Evolutionary conservation across 345 rosid species (phyloP), one percentile per base, ranked within the genome.

Genomic region (Dovyalis caffra): DNA sequence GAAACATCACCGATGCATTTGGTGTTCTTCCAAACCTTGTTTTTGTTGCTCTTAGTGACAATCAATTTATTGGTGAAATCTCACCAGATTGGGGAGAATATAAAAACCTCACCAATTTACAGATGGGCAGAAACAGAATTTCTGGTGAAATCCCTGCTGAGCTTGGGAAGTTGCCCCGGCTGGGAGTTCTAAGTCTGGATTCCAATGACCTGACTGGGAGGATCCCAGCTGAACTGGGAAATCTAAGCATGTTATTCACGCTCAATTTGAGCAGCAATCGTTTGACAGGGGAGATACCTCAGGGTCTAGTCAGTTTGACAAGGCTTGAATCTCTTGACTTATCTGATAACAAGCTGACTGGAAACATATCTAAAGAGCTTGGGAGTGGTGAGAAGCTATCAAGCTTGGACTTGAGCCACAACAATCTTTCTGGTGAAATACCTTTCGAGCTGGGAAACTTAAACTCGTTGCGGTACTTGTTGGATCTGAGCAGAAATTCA

Each of bases 401-500:
- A 62, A 84, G 87, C 68, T 74, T 91, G 75, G 75, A 85, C 74
- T 81, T 91, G 83, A 87, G 92, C 75, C 87, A 66, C 82, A 91
- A 91, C 81, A 77, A 68, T 73, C 75, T 91, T 58, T 83, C 82
- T 3, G 92, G 93, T 33, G 74, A 67, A 64, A 86, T 89, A 58
- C 87, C 96, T 4, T 35, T 37, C 0, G 82, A 83, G 79, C 76
- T 91, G 0, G 88, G 89, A 8, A 85, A 81, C 75, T 83, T 91
- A 60, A 20, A 74, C 1, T 26, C n/a, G n/a, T n/a, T 91, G 79
- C 87, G 77, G 82, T 77, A 62, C 77, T 21, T 78, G 37, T 70
- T 91, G 71, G 93, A 89, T 69, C 90, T 91, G 43, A 88, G 96
- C 79, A 83, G 90, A 85, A 91, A 91, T 83, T 84, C 79, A 21